Evolutionary conservation across 192 early-diverging fungal species (phyloP).

Genomic region (Allomyces javanicus): DNA sequence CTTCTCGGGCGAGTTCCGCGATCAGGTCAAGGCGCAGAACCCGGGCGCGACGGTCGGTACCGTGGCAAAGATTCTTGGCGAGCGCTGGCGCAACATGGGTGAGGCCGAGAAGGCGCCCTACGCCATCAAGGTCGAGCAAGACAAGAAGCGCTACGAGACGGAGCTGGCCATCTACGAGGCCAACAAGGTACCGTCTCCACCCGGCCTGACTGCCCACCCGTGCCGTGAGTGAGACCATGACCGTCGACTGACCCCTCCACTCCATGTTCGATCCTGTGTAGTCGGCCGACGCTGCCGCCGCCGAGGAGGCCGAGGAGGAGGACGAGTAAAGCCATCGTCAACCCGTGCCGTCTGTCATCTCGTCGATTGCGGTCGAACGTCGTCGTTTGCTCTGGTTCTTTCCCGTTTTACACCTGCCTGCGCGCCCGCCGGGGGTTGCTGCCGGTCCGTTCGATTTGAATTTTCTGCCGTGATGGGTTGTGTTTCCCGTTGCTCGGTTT

Average conservation of each 20-base stretch:
- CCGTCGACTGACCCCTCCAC: no score
- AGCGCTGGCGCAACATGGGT: constrained; percentile 38
- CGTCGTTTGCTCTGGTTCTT: no score
- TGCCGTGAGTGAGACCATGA: no score
- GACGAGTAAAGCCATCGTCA: not conserved
- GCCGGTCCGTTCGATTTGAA: no score
- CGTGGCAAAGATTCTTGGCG: constrained; percentile 52
- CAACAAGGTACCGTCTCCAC: not conserved
- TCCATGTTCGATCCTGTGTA: not conserved
- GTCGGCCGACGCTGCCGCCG: not conserved
- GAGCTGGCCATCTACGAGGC: not conserved
- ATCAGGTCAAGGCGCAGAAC: constrained; percentile 58
- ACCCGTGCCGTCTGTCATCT: not conserved
- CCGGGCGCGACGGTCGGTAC: constrained; percentile 47
- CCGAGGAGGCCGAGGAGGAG: not conserved
- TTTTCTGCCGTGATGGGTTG: no score
- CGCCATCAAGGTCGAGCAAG: not conserved
- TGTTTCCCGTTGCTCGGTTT: no score
- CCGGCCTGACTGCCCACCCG: not conserved
- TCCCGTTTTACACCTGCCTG: no score
- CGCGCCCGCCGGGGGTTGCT: no score
- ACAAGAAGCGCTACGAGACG: not conserved
- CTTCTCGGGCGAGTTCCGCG: constrained; percentile 66
- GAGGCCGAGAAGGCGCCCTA: constrained; percentile 15
- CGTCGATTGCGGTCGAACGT: no score